phyloP scores from a whole-genome alignment of 106 monocot species.

The Alisma plantagoaquatica region DNA sequence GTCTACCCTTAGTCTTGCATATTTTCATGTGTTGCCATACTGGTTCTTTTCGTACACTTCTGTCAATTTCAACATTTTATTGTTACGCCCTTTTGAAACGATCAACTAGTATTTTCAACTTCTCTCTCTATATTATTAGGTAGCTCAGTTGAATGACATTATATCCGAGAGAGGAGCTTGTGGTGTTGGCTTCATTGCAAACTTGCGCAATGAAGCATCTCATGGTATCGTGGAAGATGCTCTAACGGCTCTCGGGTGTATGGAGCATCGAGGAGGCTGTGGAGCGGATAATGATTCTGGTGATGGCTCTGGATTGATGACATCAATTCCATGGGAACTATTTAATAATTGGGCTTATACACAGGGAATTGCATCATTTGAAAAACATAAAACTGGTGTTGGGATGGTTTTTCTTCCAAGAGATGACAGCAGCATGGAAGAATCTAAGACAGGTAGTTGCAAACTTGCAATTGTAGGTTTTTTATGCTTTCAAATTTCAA shows the following conservation, averaged over 20 bases:
- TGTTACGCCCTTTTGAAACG: too few species aligned
- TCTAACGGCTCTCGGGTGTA: constrained; percentile 88
- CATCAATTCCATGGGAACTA: constrained; percentile 80
- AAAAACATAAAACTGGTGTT: constrained; percentile 73
- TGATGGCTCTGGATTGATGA: constrained; percentile 94
- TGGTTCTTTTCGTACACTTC: background rate
- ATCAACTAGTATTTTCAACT: background rate
- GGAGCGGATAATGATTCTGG: constrained; percentile 95
- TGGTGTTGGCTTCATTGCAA: constrained; percentile 99
- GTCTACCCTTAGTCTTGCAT: background rate
- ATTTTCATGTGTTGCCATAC: background rate
- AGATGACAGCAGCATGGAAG: constrained; percentile 55
- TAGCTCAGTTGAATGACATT: constrained; percentile 71
- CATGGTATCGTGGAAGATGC: constrained; percentile 74
- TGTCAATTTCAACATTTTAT: background rate
- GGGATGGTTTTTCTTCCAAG: constrained; percentile 94
- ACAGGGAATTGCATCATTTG: constrained; percentile 61
- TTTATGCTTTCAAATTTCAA: too few species aligned
- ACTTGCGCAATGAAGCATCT: constrained; percentile 81
- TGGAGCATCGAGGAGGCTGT: constrained; percentile 99
- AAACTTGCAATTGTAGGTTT: too few species aligned
- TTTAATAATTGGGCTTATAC: constrained; percentile 71
- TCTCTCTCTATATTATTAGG: constrained; percentile 28
- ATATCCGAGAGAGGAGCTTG: constrained; percentile 96
- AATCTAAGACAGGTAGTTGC: constrained; percentile 71